Base-by-base conservation (phyloP, 345 rosid genomes). In the Camelina neglecta region DNA sequence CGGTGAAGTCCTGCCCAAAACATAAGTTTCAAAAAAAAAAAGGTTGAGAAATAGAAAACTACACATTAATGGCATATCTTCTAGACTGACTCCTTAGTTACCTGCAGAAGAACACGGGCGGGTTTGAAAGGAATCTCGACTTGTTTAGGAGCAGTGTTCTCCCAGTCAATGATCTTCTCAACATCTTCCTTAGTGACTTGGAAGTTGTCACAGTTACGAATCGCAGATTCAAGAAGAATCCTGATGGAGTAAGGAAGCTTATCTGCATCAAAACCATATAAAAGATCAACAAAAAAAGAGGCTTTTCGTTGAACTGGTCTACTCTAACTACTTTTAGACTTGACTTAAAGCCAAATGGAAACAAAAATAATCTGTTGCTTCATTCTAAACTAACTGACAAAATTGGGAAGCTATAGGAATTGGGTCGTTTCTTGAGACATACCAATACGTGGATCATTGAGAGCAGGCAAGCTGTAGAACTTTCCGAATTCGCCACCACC, bases 61-160 rank as follows among this genome's bases (percentile, higher is more conserved):
- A 29, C 5, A 29, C 31, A 29, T 29, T 29, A 48, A 49, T 7
- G 7, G 20, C 8, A 21, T 51, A 38, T 2, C 60, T 11, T 12
- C 15, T 18, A 12, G 38, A 64, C 20, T 5, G 23, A 16, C 3
- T 41, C 21, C 23, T 20, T 16, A 63, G 6, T 7, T 36, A 88
- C 99, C 99, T 95, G 97, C 72, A 95, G 84, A 64, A 95, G 96
- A 48, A 95, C 98, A 77, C 99, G 96, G 76, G 96, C 98, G 42
- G 98, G 98, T 82, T 95, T 95, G 83, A 95, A 95, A 9, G 99
- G 98, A 69, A 95, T 95, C 84, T 95, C 99, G 20, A 95, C 99
- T 79, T 83, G 99, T 76, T 93, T 93, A 1, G 96, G 96, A 21
- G 98, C 72, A 5, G 92, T 64, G 24, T 88, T 95, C 77, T 89